phyloP scores from a whole-genome alignment of 805 yeast species.

The Lipomyces yamanashiensis region DNA sequence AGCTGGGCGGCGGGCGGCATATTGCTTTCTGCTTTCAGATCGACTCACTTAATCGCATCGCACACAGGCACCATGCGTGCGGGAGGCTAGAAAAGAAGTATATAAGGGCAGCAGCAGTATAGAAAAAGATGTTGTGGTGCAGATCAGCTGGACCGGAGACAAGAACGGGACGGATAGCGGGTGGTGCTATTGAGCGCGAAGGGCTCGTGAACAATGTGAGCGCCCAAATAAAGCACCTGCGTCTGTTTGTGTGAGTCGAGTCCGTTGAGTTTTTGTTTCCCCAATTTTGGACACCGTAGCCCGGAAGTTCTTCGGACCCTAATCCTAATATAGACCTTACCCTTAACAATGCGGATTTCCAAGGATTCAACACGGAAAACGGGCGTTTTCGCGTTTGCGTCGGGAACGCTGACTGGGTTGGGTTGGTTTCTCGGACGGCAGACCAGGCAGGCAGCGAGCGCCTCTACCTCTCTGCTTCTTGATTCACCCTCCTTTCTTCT shows the following conservation, averaged over 20 bases:
- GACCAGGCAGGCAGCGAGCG: too few relatives aligned
- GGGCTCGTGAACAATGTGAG: not conserved
- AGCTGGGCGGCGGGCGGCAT: slow-evolving; percentile 6
- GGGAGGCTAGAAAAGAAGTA: not conserved
- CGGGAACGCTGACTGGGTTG: not conserved
- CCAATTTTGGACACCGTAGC: too few relatives aligned
- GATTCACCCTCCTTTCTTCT: not conserved
- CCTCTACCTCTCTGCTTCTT: not conserved
- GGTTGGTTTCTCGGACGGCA: not conserved
- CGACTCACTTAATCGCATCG: not conserved
- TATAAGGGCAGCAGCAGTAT: not conserved
- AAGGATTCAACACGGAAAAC: too few relatives aligned
- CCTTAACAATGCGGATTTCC: too few relatives aligned
- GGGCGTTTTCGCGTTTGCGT: too few relatives aligned
- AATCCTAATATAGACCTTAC: too few relatives aligned
- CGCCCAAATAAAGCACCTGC: too few relatives aligned
- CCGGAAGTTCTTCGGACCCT: too few relatives aligned
- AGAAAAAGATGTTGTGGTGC: not conserved
- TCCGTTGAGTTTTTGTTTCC: too few relatives aligned
- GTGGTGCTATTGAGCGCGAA: not conserved
- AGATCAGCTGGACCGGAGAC: not conserved
- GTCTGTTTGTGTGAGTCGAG: too few relatives aligned
- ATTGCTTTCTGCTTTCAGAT: not conserved
- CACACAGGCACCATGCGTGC: not conserved
- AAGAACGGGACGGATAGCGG: too few relatives aligned